Evolutionary conservation across 805 yeast species (phyloP).

Genomic region (Teunomyces barrocoloradensis): DNA sequence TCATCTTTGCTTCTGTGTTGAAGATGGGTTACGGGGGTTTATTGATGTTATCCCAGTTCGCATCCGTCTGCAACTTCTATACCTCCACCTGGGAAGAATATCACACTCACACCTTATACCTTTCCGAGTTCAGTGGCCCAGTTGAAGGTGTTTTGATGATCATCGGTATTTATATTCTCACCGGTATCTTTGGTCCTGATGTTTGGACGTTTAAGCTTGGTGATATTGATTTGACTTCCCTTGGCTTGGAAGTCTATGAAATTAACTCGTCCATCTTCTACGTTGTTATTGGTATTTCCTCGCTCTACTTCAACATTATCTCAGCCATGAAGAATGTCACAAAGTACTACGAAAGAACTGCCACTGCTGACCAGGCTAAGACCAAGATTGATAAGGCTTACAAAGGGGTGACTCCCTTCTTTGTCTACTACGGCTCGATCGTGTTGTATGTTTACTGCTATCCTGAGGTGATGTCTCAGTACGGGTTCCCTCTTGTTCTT

Average conservation of each 20-base stretch:
- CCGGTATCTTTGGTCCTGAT: constrained; percentile 69
- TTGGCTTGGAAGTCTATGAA: constrained; percentile 26
- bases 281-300: constrained; percentile 50
- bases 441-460: constrained; percentile 46
- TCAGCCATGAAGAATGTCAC: constrained; percentile 65
- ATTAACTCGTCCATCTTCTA: constrained; percentile 45
- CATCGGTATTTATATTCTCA: constrained; percentile 49
- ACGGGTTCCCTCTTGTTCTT: constrained; percentile 56
- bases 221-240: constrained; percentile 35
- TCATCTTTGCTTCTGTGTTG: constrained; percentile 72
- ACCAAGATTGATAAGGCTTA: constrained; percentile 42
- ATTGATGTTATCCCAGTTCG: constrained; percentile 64
- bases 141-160: constrained; percentile 87
- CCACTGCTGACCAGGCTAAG: constrained; percentile 21
- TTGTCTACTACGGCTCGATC: constrained; percentile 49
- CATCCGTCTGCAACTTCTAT: constrained; percentile 77
- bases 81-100: constrained; percentile 94
- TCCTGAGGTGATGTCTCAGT: constrained; percentile 47
- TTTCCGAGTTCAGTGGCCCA: constrained; percentile 85
- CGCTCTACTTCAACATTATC: constrained; percentile 60
- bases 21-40: constrained; percentile 70
- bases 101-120: constrained; percentile 78
- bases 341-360: constrained; percentile 38
- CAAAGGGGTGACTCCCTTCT: constrained; percentile 67
- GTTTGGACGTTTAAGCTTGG: constrained; percentile 56